Evolutionary conservation across 1,139 yeast species (phyloP).

Genomic region (Diutina neorugosa): DNA sequence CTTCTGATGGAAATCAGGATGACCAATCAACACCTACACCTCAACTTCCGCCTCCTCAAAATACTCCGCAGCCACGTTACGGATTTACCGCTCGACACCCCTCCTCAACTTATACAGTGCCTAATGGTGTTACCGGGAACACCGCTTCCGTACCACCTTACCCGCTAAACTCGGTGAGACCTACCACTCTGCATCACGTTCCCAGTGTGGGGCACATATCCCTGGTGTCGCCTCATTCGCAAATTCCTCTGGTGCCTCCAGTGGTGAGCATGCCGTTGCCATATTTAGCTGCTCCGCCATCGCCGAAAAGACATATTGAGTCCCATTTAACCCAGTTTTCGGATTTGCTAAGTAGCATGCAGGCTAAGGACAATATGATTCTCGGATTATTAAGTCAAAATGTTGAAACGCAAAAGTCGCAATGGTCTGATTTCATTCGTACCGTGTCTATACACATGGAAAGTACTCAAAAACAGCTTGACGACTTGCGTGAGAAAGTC

Average conservation of each 20-base stretch:
- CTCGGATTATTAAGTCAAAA: neutral
- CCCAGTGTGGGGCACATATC: too few relatives aligned
- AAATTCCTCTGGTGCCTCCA: neutral
- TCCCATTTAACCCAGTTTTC: neutral
- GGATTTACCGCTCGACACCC: too few relatives aligned
- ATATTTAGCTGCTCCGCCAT: neutral
- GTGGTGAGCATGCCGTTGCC: neutral
- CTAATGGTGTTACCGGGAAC: too few relatives aligned
- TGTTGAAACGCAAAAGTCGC: neutral
- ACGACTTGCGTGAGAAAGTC: neutral
- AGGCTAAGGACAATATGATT: neutral
- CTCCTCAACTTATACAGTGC: too few relatives aligned
- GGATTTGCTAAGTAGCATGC: neutral
- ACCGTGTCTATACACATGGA: neutral
- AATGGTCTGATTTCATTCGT: neutral
- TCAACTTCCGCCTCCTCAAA: neutral
- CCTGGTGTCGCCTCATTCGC: too few relatives aligned
- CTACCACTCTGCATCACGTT: too few relatives aligned
- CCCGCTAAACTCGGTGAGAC: too few relatives aligned
- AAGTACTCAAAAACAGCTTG: neutral
- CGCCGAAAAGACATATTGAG: neutral
- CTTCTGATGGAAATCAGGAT: neutral
- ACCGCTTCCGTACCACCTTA: too few relatives aligned
- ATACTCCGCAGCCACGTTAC: neutral
- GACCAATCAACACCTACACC: neutral